These are phyloP conservation scores for Cordyceps farinosa DNA, from an alignment of 2,329 filamentous ascomycete genomes.

Conservation along the genomic window DNA sequence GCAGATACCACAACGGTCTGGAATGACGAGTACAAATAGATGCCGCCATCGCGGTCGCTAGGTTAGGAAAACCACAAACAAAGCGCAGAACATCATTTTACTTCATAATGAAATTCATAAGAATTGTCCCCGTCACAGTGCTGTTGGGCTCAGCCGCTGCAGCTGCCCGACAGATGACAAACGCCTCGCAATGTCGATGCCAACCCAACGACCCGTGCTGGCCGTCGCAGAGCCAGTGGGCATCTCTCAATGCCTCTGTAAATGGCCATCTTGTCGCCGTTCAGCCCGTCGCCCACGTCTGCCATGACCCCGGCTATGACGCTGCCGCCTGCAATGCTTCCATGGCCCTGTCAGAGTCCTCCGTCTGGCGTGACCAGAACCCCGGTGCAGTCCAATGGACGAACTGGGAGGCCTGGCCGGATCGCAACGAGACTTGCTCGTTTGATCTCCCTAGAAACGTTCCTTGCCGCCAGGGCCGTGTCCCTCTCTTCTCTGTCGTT, in stretches of 20 bases:
- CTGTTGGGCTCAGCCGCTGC: neutral
- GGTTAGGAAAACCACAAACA: neutral
- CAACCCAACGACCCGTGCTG: constrained; percentile 49
- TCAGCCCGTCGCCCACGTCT: constrained; percentile 46
- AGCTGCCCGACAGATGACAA: neutral
- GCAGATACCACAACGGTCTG: neutral
- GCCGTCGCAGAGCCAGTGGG: constrained; percentile 45
- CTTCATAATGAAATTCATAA: neutral
- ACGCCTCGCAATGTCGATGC: constrained; percentile 36
- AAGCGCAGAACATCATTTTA: neutral
- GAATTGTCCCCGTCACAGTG: neutral
- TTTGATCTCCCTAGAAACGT: constrained; percentile 26
- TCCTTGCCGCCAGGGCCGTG: constrained; percentile 32
- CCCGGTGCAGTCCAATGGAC: constrained; percentile 34
- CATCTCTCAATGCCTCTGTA: constrained; percentile 46
- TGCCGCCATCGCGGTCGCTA: neutral
- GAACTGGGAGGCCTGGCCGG: constrained; percentile 39
- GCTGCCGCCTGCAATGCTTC: constrained; percentile 38
- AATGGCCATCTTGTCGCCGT: constrained; percentile 47
- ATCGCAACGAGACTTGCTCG: constrained; percentile 34
- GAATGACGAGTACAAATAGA: constrained; percentile 5
- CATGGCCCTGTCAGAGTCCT: constrained; percentile 27
- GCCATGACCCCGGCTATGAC: constrained; percentile 45
- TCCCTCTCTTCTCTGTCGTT: constrained; percentile 36
- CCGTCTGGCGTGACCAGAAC: constrained; percentile 33